Evolutionary conservation across 768 basidiomycete species (phyloP).

Genomic region (Cubamyces lactineus): DNA sequence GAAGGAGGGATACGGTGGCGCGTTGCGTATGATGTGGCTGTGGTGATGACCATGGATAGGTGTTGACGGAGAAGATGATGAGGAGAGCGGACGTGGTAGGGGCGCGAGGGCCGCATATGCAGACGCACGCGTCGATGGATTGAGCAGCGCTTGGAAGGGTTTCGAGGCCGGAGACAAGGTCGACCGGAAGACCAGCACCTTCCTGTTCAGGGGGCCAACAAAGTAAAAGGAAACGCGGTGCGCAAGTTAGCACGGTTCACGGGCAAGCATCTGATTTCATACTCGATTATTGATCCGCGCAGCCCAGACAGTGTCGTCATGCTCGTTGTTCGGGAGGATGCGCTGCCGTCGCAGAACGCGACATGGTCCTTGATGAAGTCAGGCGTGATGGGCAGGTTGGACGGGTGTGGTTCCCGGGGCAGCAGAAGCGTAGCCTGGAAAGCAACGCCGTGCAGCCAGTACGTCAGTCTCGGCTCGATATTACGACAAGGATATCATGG

Average conservation of each 20-base stretch:
- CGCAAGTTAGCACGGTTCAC: neutral
- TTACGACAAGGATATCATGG: slow-evolving; percentile 1
- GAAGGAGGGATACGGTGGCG: slow-evolving; percentile 30
- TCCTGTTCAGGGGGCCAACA: slow-evolving; percentile 2
- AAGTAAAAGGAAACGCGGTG: neutral
- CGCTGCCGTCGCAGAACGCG: slow-evolving; percentile 59
- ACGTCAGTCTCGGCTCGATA: neutral
- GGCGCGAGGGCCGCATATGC: slow-evolving; percentile 55
- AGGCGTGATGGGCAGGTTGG: slow-evolving; percentile 60
- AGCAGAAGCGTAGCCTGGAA: slow-evolving; percentile 80
- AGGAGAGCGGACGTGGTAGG: slow-evolving; percentile 46
- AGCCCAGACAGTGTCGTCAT: slow-evolving; percentile 85
- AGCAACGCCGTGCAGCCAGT: neutral
- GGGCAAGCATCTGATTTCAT: slow-evolving; percentile 33
- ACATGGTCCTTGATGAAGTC: slow-evolving; percentile 88
- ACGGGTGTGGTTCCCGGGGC: slow-evolving; percentile 61
- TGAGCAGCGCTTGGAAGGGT: slow-evolving; percentile 44
- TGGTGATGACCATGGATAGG: slow-evolving; percentile 20
- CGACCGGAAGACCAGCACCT: slow-evolving; percentile 47
- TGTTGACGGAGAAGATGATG: slow-evolving; percentile 34
- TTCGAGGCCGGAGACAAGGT: slow-evolving; percentile 45
- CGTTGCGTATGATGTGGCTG: slow-evolving; percentile 8
- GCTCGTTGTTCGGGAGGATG: slow-evolving; percentile 33
- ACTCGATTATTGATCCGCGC: slow-evolving; percentile 70
- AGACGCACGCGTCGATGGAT: slow-evolving; percentile 39